Percentiles rank a stretch among this genome's conserved stretches.
These are phyloP conservation scores for Pseudozyma thailandica DNA, from an alignment of 1,284 basidiomycete genomes.

Conservation along the genomic window DNA sequence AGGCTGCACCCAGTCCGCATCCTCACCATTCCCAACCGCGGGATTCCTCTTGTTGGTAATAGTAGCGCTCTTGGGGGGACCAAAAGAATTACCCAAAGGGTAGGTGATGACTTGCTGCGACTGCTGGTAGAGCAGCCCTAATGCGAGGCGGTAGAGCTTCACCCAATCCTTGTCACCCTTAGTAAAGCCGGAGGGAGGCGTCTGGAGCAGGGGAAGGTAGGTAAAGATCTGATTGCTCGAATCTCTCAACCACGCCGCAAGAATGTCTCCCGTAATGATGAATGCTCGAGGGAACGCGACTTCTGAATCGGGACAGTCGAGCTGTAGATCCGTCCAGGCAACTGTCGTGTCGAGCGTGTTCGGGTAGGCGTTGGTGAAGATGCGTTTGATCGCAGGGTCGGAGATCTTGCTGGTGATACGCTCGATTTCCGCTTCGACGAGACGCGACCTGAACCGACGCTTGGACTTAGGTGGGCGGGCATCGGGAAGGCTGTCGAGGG, in stretches of 20 bases:
- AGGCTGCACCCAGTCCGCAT: conserved; percentile 47
- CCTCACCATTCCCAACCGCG: conserved; percentile 22
- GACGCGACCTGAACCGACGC: conserved; percentile 34
- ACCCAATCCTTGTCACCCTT: conserved; percentile 42
- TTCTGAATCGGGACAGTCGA: conserved; percentile 23
- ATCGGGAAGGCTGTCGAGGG: conserved; percentile 42
- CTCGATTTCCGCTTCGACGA: conserved; percentile 50
- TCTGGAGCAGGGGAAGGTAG: conserved; percentile 35
- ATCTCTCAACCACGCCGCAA: conserved; percentile 51
- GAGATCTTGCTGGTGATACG: conserved; percentile 34
- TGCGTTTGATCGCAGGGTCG: conserved; percentile 42
- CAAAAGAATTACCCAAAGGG: conserved; percentile 46
- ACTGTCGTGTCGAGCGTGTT: conserved; percentile 56
- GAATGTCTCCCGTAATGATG: conserved; percentile 55
- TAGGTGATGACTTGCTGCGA: conserved; percentile 49
- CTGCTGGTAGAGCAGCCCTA: conserved; percentile 53
- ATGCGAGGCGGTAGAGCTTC: conserved; percentile 46
- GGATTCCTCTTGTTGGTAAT: conserved; percentile 48
- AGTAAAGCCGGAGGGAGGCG: conserved; percentile 16
- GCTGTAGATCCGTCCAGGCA: conserved; percentile 49
- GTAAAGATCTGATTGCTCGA: conserved; percentile 49
- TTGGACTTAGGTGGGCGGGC: conserved; percentile 20
- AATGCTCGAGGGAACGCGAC: conserved; percentile 51
- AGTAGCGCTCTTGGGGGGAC: conserved; percentile 43
- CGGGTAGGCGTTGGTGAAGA: conserved; percentile 50